A percentile compares a stretch with the other conserved stretches of the same genome.
These are phyloP conservation scores for Lactarius tabidus DNA, from an alignment of 768 basidiomycete species.

Conservation along the genomic window DNA sequence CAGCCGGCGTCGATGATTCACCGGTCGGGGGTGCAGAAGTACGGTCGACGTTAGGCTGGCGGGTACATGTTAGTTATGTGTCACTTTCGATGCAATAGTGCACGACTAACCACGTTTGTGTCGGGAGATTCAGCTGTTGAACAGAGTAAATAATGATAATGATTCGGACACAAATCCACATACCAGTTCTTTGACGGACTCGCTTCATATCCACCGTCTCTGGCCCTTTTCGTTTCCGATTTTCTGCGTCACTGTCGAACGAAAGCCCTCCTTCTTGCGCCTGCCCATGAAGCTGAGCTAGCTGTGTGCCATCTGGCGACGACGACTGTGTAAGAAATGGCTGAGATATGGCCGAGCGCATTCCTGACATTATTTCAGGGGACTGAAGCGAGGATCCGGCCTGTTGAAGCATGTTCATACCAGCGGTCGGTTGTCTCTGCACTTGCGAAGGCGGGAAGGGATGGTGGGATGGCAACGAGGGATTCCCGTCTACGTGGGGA, in stretches of 20 bases:
- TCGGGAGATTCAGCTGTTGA: constrained; percentile 31
- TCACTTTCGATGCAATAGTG: not conserved
- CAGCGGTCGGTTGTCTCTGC: constrained; percentile 15
- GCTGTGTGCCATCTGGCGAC: constrained; percentile 8
- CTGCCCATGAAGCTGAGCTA: constrained; percentile 12
- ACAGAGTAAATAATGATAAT: not conserved
- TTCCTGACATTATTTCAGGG: constrained; percentile 20
- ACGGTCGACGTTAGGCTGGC: constrained; percentile 28
- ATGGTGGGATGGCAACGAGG: constrained; percentile 10
- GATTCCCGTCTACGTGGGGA: constrained; percentile 15
- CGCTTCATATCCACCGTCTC: constrained; percentile 62
- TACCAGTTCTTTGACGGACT: constrained; percentile 68
- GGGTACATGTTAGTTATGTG: not conserved
- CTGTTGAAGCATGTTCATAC: constrained; percentile 11
- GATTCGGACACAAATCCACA: constrained; percentile 27
- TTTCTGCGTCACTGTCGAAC: constrained; percentile 59
- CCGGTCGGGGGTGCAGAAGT: constrained; percentile 27
- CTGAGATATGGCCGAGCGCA: constrained; percentile 8
- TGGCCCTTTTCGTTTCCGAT: constrained; percentile 64
- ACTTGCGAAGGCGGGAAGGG: constrained; percentile 15
- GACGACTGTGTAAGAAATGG: constrained; percentile 15
- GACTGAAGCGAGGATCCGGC: constrained; percentile 18
- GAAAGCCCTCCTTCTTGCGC: constrained; percentile 13
- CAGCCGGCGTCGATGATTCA: constrained; percentile 1
- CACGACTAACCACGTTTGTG: constrained; percentile 28